A percentile compares a stretch with the other conserved stretches of the same genome.
Evolutionary conservation across 257 asterid species (phyloP).

Genomic region (Prunella vulgaris): DNA sequence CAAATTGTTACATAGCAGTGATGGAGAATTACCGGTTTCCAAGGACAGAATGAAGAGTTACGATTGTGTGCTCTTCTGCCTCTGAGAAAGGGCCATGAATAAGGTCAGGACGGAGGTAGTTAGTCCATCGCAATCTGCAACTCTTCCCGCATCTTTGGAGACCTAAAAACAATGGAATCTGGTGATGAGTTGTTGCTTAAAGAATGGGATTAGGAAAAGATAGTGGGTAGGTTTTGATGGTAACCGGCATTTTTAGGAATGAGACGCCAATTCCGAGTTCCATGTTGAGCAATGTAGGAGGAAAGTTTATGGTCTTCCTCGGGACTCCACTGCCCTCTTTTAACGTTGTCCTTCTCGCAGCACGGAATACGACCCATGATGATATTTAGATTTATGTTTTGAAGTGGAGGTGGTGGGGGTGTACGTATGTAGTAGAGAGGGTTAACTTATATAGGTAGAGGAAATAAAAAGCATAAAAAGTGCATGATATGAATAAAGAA

Average conservation of each 20-base stretch:
- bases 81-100: slow-evolving; percentile 85
- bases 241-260: slow-evolving; percentile 38
- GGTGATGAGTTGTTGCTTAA: background rate
- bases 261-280: slow-evolving; percentile 89
- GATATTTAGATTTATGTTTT: background rate
- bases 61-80: slow-evolving; percentile 74
- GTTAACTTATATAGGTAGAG: background rate
- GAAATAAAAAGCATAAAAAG: background rate
- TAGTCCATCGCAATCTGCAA: slow-evolving; percentile 58
- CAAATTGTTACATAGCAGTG: background rate
- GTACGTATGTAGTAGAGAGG: background rate
- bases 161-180: slow-evolving; percentile 32
- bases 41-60: slow-evolving; percentile 81
- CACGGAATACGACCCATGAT: slow-evolving; percentile 72
- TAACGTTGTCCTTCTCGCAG: slow-evolving; percentile 85
- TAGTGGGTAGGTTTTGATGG: background rate
- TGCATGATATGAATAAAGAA: background rate
- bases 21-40: slow-evolving; percentile 53
- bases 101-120: slow-evolving; percentile 87
- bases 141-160: slow-evolving; percentile 56
- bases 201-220: background rate
- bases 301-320: slow-evolving; percentile 90
- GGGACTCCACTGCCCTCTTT: slow-evolving; percentile 88
- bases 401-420: background rate
- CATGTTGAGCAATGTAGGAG: slow-evolving; percentile 83